These are phyloP conservation scores for Carex littledalei DNA, from an alignment of 176 grass and related monocot species.

Conservation along the genomic window DNA sequence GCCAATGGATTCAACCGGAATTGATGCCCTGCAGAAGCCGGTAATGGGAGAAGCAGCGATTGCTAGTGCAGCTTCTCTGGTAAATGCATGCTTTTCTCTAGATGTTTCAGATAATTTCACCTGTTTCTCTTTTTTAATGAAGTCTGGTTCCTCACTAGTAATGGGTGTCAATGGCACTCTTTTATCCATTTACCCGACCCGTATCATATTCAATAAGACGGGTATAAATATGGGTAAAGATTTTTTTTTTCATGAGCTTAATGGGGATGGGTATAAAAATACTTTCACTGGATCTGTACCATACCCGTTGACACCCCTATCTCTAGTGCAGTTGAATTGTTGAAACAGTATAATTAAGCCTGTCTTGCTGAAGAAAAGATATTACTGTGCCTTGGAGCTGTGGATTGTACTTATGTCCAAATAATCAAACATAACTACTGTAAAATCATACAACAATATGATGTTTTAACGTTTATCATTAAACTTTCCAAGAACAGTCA, in stretches of 20 bases:
- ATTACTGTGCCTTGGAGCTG: neutral
- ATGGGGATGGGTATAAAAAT: no score
- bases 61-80: neutral
- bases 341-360: neutral
- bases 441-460: neutral
- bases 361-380: neutral
- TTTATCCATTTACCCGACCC: no score
- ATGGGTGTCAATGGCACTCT: no score
- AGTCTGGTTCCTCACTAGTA: neutral
- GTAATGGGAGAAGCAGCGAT: neutral
- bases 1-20: neutral
- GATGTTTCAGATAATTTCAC: neutral
- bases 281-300: no score
- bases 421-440: neutral
- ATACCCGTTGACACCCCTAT: no score
- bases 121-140: neutral
- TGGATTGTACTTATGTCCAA: neutral
- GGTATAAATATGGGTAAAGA: no score
- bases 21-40: neutral
- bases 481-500: neutral
- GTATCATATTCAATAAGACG: no score
- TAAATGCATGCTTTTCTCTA: neutral
- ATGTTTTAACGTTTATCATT: neutral
- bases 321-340: neutral
- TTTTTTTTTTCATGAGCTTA: no score